Conservation (phyloP, 352 stramenopile genomes). For the Pythium guiyangense region DNA sequence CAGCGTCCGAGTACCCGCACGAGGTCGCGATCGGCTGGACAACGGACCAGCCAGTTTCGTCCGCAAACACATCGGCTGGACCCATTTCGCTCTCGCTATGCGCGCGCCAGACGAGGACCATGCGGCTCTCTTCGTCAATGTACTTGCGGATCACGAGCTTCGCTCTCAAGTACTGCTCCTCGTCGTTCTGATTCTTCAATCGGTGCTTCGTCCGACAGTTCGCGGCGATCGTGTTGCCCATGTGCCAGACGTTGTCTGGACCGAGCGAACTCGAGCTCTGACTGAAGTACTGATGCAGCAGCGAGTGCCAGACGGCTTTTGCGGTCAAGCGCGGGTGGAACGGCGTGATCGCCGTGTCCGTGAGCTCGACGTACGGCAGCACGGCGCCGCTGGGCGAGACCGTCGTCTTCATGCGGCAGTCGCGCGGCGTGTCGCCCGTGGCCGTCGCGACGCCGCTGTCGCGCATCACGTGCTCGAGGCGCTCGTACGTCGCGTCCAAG, state of each 20-base stretch:
- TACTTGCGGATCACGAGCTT: slow-evolving; percentile 14
- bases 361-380: too few species aligned
- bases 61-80: background rate
- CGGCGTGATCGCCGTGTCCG: too few species aligned
- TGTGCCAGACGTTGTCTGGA: background rate
- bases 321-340: too few species aligned
- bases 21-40: background rate
- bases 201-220: slow-evolving; percentile 3
- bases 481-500: slow-evolving; percentile 1
- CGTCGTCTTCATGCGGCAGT: too few species aligned
- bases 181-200: background rate
- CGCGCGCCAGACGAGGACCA: slow-evolving; percentile 14
- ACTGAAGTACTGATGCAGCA: slow-evolving; percentile 2
- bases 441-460: background rate
- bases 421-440: too few species aligned
- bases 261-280: background rate
- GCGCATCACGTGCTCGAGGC: slow-evolving; percentile 1
- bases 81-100: background rate
- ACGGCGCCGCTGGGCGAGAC: too few species aligned
- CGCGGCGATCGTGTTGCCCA: slow-evolving; percentile 6
- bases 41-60: slow-evolving; percentile 10
- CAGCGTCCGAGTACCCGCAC: background rate
- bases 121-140: slow-evolving; percentile 6
- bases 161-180: slow-evolving; percentile 2
- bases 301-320: slow-evolving; percentile 1